Percentiles rank a stretch among this genome's conserved stretches.
Evolutionary conservation across 176 grass and related monocot genomes (phyloP).

Genomic region (bread wheat (Triticum aestivum)): IWGSC_CS_RefSeq_v2.1 NC_057800.1:659234717-659235216

Average conservation of each 20-base stretch:
- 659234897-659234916: slow-evolving; percentile 97
- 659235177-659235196: slow-evolving; percentile 34
- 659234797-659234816: background rate
- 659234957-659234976: slow-evolving; percentile 86
- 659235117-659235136: slow-evolving; percentile 1
- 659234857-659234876: slow-evolving; percentile 93
- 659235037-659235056: slow-evolving; percentile 17
- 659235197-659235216: slow-evolving; percentile 16
- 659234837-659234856: slow-evolving; percentile 65
- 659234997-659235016: slow-evolving; percentile 94
- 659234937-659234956: slow-evolving; percentile 92
- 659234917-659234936: slow-evolving; percentile 81
- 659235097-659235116: slow-evolving; percentile 14
- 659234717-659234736: background rate
- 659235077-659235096: background rate
- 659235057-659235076: background rate
- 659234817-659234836: slow-evolving; percentile 32
- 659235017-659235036: slow-evolving; percentile 38
- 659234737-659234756: background rate
- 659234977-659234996: slow-evolving; percentile 67
- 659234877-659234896: slow-evolving; percentile 95
- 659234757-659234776: background rate
- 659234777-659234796: background rate
- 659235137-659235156: background rate
- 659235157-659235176: background rate